A percentile compares a stretch with the other conserved stretches of the same genome.
phyloP scores from a whole-genome alignment of 2,329 filamentous ascomycete genomes.

The Botryosphaeria dothidea region DNA sequence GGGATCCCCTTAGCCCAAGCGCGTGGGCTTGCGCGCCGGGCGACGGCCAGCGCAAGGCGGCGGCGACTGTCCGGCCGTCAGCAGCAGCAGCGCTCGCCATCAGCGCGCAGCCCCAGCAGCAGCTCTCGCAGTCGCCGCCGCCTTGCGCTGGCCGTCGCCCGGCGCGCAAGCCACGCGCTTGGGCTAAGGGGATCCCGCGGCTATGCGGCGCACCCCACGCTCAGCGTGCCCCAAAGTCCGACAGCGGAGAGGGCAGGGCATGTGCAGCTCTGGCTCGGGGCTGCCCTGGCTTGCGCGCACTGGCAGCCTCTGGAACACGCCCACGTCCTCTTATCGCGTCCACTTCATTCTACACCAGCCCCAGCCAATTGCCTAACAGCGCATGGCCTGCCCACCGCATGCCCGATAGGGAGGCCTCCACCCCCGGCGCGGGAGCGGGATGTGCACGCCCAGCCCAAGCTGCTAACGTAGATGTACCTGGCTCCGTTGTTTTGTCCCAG shows the following conservation, averaged over 20 bases:
- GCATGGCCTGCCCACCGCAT: background rate
- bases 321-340: constrained; percentile 14
- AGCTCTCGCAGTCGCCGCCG: background rate
- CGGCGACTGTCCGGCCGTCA: background rate
- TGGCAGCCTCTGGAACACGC: constrained; percentile 7
- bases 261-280: background rate
- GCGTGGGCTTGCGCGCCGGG: background rate
- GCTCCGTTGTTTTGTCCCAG: background rate
- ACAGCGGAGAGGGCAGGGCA: constrained; percentile 11
- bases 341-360: constrained; percentile 15
- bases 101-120: background rate
- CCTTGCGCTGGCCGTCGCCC: background rate
- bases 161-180: background rate
- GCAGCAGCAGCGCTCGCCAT: background rate
- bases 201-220: constrained; percentile 17
- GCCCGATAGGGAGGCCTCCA: constrained; percentile 12
- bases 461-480: background rate
- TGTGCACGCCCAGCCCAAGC: constrained; percentile 8
- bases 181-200: constrained; percentile 6
- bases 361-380: constrained; percentile 1
- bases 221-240: background rate
- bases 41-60: background rate
- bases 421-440: constrained; percentile 18
- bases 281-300: constrained; percentile 7
- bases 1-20: background rate